Evolutionary conservation across 129 eudicot species (phyloP).

Genomic region (Tagetes erecta): DNA sequence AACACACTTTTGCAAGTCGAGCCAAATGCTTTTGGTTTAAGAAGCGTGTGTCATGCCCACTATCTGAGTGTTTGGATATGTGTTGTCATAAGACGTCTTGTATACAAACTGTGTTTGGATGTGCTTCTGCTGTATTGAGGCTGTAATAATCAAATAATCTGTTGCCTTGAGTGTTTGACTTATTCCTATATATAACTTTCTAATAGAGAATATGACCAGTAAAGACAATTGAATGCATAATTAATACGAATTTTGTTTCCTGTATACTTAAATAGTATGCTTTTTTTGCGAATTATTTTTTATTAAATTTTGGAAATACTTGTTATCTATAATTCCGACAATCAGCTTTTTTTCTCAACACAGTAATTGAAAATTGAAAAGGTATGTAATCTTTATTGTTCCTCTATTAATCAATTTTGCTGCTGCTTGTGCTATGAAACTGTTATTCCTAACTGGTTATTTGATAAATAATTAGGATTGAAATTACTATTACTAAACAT

Average conservation of each 20-base stretch:
- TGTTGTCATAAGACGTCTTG: background rate
- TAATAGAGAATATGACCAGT: background rate
- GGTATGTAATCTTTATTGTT: background rate
- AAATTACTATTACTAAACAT: background rate
- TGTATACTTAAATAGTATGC: background rate
- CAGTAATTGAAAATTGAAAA: background rate
- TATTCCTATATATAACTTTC: background rate
- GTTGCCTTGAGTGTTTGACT: background rate
- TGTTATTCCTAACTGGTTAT: background rate
- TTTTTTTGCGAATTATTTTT: background rate
- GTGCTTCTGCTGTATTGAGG: background rate
- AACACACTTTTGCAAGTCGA: background rate
- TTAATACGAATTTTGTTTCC: background rate
- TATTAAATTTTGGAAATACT: background rate
- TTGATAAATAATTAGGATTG: background rate
- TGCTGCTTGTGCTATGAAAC: background rate
- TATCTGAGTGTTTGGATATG: background rate
- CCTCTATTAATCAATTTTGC: background rate
- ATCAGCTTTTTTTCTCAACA: background rate
- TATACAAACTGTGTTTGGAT: background rate
- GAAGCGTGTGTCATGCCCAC: background rate
- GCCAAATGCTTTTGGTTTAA: background rate
- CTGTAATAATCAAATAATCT: slow-evolving; percentile 6
- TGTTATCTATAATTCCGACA: background rate
- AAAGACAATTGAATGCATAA: background rate